phyloP scores from a whole-genome alignment of 2,329 filamentous ascomycete genomes.

The Microdochium nivale region DNA sequence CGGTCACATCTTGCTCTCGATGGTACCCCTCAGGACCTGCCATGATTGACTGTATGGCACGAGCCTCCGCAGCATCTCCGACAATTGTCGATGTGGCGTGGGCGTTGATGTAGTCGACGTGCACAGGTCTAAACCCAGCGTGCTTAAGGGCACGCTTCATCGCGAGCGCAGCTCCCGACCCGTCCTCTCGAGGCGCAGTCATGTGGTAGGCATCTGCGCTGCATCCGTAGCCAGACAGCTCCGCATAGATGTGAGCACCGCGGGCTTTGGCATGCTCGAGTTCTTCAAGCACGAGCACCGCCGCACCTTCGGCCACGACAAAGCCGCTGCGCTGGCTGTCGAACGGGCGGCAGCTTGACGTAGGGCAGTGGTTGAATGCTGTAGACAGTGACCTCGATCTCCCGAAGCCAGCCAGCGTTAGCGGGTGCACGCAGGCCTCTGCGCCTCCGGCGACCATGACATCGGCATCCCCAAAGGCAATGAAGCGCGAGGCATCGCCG shows the following conservation, averaged over 20 bases:
- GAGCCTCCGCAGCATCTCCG: conserved; percentile 82
- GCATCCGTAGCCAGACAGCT: conserved; percentile 80
- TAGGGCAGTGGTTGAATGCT: conserved; percentile 64
- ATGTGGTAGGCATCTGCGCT: conserved; percentile 90
- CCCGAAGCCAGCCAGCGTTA: conserved; percentile 87
- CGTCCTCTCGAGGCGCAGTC: conserved; percentile 79
- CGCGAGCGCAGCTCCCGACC: conserved; percentile 69
- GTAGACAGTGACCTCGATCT: conserved; percentile 80
- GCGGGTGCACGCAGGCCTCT: conserved; percentile 90
- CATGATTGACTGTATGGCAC: conserved; percentile 71
- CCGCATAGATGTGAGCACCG: conserved; percentile 77
- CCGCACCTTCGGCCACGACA: conserved; percentile 87
- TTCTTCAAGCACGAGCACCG: conserved; percentile 81
- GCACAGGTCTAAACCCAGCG: conserved; percentile 56
- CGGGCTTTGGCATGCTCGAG: conserved; percentile 76
- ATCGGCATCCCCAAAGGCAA: conserved; percentile 83
- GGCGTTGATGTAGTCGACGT: conserved; percentile 89
- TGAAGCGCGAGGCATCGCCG: conserved; percentile 87
- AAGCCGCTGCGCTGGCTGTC: conserved; percentile 75
- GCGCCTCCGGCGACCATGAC: conserved; percentile 95
- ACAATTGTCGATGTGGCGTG: conserved; percentile 85
- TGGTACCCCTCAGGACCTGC: conserved; percentile 60
- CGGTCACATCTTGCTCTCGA: conserved; percentile 57
- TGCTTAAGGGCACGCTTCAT: conserved; percentile 78
- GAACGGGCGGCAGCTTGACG: conserved; percentile 74